Evolutionary conservation across 805 yeast species (phyloP).

Genomic region (Saccharomycopsis malanga): DNA sequence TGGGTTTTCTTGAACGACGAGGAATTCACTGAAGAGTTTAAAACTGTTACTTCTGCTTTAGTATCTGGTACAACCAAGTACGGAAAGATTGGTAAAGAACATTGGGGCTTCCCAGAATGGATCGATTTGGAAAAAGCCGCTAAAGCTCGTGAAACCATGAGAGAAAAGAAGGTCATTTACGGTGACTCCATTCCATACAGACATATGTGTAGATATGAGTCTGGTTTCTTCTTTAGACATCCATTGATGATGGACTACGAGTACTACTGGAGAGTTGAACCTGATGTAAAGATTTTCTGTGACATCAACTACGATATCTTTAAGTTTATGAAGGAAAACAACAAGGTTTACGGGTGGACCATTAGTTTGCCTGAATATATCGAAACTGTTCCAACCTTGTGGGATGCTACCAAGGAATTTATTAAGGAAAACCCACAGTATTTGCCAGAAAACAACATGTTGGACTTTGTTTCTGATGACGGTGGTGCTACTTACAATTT

Average conservation of each 20-base stretch:
- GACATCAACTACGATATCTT: conserved; percentile 77
- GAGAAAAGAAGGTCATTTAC: conserved; percentile 45
- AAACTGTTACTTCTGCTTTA: conserved; percentile 53
- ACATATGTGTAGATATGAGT: conserved; percentile 90
- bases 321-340: conserved; percentile 73
- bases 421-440: conserved; percentile 52
- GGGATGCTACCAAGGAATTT: conserved; percentile 65
- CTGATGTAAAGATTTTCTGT: conserved; percentile 72
- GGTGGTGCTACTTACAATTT: conserved; percentile 66
- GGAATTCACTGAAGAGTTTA: conserved; percentile 77
- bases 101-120: conserved; percentile 84
- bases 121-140: conserved; percentile 68
- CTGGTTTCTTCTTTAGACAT: conserved; percentile 84
- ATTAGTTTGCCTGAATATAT: conserved; percentile 70
- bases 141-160: conserved; percentile 46
- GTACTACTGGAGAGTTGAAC: conserved; percentile 95
- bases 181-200: conserved; percentile 66
- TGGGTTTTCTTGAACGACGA: conserved; percentile 95
- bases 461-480: conserved; percentile 67
- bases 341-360: conserved; percentile 70
- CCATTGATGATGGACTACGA: conserved; percentile 68
- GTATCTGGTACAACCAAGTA: conserved; percentile 73
- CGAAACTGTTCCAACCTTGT: conserved; percentile 66
- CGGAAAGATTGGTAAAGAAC: conserved; percentile 75
- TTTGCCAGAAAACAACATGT: conserved; percentile 52